Evolutionary conservation across 306 rosid species (phyloP).

Genomic region (Mucuna pruriens): DNA sequence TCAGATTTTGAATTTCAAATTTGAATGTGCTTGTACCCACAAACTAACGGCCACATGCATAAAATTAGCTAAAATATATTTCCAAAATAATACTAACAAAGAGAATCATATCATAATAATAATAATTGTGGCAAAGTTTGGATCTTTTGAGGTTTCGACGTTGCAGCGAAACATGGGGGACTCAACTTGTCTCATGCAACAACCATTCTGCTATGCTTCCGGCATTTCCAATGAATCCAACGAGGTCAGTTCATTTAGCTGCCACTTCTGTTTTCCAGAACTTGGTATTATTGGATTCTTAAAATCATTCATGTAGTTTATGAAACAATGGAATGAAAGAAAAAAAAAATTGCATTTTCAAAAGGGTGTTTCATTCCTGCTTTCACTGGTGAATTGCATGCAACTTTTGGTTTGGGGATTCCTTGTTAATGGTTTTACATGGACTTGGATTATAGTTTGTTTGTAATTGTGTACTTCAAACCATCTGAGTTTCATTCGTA

Average conservation of each 20-base stretch:
- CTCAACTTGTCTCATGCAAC: slow-evolving; percentile 90
- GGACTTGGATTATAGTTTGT: background rate
- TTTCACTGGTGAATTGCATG: background rate
- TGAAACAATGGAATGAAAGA: slow-evolving; percentile 18
- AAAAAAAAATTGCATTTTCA: background rate
- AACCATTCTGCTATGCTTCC: slow-evolving; percentile 85
- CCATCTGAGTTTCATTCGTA: background rate
- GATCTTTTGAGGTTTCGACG: slow-evolving; percentile 47
- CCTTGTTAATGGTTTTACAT: slow-evolving; percentile 9
- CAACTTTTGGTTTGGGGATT: background rate
- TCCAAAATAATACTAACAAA: background rate
- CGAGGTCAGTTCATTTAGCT: slow-evolving; percentile 63
- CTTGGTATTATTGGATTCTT: slow-evolving; percentile 18
- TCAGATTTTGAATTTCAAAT: slow-evolving; percentile 74
- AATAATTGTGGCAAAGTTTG: slow-evolving; percentile 49
- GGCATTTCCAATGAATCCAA: slow-evolving; percentile 75
- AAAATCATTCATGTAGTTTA: slow-evolving; percentile 6
- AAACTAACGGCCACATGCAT: slow-evolving; percentile 49
- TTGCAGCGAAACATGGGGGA: slow-evolving; percentile 70
- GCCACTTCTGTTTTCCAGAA: background rate
- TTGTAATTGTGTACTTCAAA: background rate
- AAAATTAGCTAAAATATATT: slow-evolving; percentile 11
- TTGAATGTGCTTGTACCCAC: slow-evolving; percentile 46
- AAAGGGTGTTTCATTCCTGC: background rate
- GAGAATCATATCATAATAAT: slow-evolving; percentile 28